Conservation (phyloP, 116 monocot genomes). For the Phalaenopsis hybrid region DNA sequence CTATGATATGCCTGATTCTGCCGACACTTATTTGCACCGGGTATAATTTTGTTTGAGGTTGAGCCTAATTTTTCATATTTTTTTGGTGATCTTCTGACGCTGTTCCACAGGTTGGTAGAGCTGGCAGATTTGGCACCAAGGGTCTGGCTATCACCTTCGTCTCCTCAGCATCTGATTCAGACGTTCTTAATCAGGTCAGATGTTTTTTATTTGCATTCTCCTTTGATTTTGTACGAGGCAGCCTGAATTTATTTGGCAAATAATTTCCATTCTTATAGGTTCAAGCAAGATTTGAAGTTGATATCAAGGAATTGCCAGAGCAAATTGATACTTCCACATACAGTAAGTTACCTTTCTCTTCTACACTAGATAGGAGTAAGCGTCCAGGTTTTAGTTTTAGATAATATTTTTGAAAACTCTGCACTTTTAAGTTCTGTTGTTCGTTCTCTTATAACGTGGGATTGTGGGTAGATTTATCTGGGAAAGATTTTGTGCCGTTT, state of each 20-base stretch:
- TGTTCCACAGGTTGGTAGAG: constrained; percentile 71
- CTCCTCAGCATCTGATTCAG: constrained; percentile 82
- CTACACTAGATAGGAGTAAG: no score
- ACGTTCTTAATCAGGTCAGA: constrained; percentile 84
- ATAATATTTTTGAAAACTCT: no score
- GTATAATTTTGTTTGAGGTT: constrained; percentile 20
- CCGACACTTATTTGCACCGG: constrained; percentile 97
- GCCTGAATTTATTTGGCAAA: not conserved
- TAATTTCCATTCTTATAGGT: constrained; percentile 39
- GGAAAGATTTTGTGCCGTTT: no score
- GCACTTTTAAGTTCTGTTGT: no score
- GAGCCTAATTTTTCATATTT: not conserved
- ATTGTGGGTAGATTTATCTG: no score
- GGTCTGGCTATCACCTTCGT: constrained; percentile 97
- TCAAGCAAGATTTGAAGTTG: constrained; percentile 98
- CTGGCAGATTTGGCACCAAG: constrained; percentile 96
- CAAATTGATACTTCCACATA: constrained; percentile 98
- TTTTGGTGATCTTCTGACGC: not conserved
- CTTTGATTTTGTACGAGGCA: not conserved
- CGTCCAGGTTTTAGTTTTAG: no score
- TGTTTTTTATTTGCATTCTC: not conserved
- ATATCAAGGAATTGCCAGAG: constrained; percentile 96
- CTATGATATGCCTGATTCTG: constrained; percentile 99
- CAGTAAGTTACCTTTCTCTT: constrained; percentile 46
- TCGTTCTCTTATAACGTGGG: no score